Percentiles rank a stretch among this genome's conserved stretches.
phyloP scores from a whole-genome alignment of 2,329 filamentous ascomycete species.

The Ambrosiella xylebori region DNA sequence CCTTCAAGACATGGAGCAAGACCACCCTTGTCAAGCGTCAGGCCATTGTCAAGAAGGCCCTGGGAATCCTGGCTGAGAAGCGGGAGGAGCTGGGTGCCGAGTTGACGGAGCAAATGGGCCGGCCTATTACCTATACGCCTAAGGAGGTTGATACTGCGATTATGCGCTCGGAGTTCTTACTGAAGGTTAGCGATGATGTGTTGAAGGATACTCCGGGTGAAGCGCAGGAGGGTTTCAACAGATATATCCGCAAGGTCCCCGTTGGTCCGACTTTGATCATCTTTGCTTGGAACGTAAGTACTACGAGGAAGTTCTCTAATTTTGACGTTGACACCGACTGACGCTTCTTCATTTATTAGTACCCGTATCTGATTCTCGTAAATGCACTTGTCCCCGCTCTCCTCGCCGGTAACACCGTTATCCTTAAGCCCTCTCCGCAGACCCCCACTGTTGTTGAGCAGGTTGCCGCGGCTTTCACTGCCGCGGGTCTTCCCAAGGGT shows the following conservation, averaged over 20 bases:
- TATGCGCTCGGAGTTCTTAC: constrained; percentile 67
- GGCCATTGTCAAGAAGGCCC: constrained; percentile 61
- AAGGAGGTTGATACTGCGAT: constrained; percentile 75
- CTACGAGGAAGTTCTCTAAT: neutral
- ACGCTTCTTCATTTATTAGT: constrained; percentile 33
- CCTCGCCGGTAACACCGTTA: constrained; percentile 75
- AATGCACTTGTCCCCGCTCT: constrained; percentile 89
- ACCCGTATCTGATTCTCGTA: constrained; percentile 83
- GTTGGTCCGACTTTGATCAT: constrained; percentile 77
- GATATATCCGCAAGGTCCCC: constrained; percentile 76
- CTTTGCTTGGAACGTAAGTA: constrained; percentile 86
- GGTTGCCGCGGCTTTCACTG: constrained; percentile 54
- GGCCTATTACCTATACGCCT: constrained; percentile 72
- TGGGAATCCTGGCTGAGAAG: constrained; percentile 51
- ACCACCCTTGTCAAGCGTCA: constrained; percentile 61
- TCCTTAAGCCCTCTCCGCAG: constrained; percentile 87
- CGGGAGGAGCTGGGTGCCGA: constrained; percentile 71
- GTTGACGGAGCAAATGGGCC: constrained; percentile 86
- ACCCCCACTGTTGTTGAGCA: constrained; percentile 86
- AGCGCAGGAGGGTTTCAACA: constrained; percentile 70
- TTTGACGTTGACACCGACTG: neutral
- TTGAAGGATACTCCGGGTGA: constrained; percentile 71
- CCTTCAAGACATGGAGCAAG: constrained; percentile 61
- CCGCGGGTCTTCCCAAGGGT: constrained; percentile 65
- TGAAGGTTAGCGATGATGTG: constrained; percentile 65